Base-by-base conservation (phyloP, 2,329 filamentous ascomycete genomes). In the Fusarium anguioides region DNA sequence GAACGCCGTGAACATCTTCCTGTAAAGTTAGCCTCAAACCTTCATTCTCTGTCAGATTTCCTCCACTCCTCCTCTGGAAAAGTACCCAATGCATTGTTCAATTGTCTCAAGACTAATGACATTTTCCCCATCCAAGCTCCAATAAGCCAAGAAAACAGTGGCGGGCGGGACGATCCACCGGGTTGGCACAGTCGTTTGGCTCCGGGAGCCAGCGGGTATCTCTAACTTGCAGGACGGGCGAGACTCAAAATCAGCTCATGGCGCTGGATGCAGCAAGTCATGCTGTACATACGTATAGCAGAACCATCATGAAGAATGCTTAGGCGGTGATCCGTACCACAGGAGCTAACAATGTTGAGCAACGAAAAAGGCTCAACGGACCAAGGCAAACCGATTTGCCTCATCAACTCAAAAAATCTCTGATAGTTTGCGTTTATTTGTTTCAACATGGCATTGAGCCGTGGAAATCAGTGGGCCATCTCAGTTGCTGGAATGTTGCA, bases 191-290 rank as follows among this genome's bases (percentile, higher is more conserved):
- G 54, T 66, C 52, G 41, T 49, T 33, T 64, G 44, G 61, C 45
- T n/a, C n/a, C n/a, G 58, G 42, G 58, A 66, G 63, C 61, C 49
- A 68, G 68, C 64, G 69, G 67, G 67, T 70, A 72, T 60, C 57
- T 52, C 31, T 45, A 31, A 31, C 26, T 24, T 69, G 59, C 55
- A 66, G 56, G 50, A 61, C 42, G 39, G 53, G 54, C 41, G 55
- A 70, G 69, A 65, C 64, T 68, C 47, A 53, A 39, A 66, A 70
- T 73, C 67, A 71, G 65, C 60, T 57, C 69, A 73, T 73, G 60
- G 69, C 62, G 66, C 47, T 67, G 59, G 57, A 46, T 59, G 61
- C 66, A 67, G 56, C 47, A 72, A 66, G 69, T 68, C 65, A 71
- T 73, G 62, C 54, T 62, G 64, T 73, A 62, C 67, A n/a, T n/a